Percentiles rank a stretch among this genome's conserved stretches.
Conservation (phyloP, 2,329 filamentous ascomycete genomes). For the Cladosporium colombiae region DNA sequence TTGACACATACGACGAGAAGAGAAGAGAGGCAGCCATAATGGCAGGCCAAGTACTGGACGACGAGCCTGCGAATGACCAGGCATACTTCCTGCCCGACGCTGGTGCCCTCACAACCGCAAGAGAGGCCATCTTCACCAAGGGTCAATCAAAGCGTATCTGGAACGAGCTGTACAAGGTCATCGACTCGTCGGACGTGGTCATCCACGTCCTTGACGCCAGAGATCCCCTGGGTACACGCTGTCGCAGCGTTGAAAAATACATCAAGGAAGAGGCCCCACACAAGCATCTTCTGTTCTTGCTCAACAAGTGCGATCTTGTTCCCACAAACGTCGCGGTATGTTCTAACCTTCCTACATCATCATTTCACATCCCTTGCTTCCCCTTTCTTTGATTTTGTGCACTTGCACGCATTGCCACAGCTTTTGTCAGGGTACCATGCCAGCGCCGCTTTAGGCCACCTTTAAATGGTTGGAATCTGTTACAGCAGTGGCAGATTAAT, state of each 20-base stretch:
- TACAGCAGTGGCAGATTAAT: constrained; percentile 98
- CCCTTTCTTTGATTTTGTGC: constrained; percentile 28
- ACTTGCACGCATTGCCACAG: constrained; percentile 60
- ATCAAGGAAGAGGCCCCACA: constrained; percentile 90
- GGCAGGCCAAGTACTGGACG: constrained; percentile 11
- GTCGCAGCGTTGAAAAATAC: constrained; percentile 89
- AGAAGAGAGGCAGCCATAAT: constrained; percentile 67
- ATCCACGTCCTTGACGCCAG: constrained; percentile 92
- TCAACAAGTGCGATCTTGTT: constrained; percentile 92
- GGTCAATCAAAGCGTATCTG: constrained; percentile 94
- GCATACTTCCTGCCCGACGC: constrained; percentile 24
- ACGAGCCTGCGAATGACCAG: constrained; percentile 15
- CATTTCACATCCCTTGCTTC: constrained; percentile 24
- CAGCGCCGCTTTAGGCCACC: constrained; percentile 48
- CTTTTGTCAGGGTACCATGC: constrained; percentile 87
- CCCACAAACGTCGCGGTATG: constrained; percentile 94
- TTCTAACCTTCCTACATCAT: constrained; percentile 38
- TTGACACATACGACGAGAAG: constrained; percentile 78
- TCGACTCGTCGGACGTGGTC: constrained; percentile 92
- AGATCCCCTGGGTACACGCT: constrained; percentile 87
- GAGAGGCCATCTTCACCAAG: constrained; percentile 81
- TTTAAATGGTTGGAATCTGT: constrained; percentile 83
- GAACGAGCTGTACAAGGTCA: constrained; percentile 92
- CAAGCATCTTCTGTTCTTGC: constrained; percentile 87
- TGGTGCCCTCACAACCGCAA: constrained; percentile 47